Base-by-base conservation (phyloP, 805 yeast species). In the Spencermartinsiella europaea region DNA sequence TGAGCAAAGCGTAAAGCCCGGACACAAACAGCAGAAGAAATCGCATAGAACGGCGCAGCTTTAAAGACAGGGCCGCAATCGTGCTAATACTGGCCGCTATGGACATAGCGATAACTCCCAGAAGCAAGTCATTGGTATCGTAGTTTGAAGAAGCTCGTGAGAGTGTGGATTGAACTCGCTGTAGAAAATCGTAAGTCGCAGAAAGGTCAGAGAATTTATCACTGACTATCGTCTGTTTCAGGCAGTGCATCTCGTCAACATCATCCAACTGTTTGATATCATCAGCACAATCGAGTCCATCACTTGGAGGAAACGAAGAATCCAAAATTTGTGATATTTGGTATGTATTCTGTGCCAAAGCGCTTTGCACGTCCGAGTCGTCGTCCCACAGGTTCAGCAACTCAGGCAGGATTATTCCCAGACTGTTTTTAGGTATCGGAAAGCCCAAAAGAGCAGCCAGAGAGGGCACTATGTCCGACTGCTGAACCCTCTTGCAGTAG, bases 391-490 rank as follows among this genome's bases (percentile, higher is more conserved):
- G 57, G 0, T 67, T 66, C 14, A 87, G 66, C 20, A 89, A 64
- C 2, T 77, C 76, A 0, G 72, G 69, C 3, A 88, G 75, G 4
- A 90, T 57, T 0, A 83, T 72, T 1, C 99, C 99, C 10, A 89
- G 71, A 52, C 74, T 81, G 58, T 85, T 85, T 44, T 73, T 75
- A 0, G 95, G 93, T 21, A 85, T 75, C 0, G 85, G 82, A 15
- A 83, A 65, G 20, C 83, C 79, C 36, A 85, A 63, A 15, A 85
- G 64, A 2, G 76, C 69, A 1, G 88, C 65, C 37, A 85, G 63
- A 0, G 90, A 78, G 1, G 95, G 89, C 2, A 85, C 88, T 34
- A 85, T 54, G 59, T 85, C 93, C 19, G 83, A 76, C 56, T 85
- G 95, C 46, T 77, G 78, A 27, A 86, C 66, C 28, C 59, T 60